Conservation (phyloP, 176 grass and related monocot genomes). For the Pontederia crassipes region DNA sequence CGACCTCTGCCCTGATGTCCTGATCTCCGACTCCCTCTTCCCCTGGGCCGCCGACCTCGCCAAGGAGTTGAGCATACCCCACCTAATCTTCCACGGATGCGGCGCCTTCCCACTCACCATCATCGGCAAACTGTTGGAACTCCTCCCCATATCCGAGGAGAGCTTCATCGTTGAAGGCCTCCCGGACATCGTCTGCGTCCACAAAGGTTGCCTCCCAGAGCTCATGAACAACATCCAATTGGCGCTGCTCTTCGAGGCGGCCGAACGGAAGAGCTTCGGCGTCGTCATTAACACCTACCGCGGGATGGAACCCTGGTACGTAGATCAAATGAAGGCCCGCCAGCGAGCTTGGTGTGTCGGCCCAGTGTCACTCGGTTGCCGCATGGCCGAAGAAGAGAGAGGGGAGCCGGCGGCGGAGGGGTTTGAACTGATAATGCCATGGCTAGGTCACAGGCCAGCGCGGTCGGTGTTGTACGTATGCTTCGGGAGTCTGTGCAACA, state of each 20-base stretch:
- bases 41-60: constrained; percentile 27
- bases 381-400: neutral
- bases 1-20: constrained; percentile 3
- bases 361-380: neutral
- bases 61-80: constrained; percentile 16
- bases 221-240: constrained; percentile 6
- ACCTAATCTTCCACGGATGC: neutral
- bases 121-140: neutral
- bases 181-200: neutral
- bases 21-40: constrained; percentile 36
- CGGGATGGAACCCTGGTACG: neutral
- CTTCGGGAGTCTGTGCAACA: neutral
- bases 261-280: constrained; percentile 21
- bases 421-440: neutral
- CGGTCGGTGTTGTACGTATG: neutral
- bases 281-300: neutral
- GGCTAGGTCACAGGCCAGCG: neutral
- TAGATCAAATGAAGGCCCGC: neutral
- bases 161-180: neutral
- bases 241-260: neutral
- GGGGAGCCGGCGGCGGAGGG: neutral
- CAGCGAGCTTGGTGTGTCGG: neutral
- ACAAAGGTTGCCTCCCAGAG: neutral
- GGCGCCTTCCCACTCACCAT: neutral
- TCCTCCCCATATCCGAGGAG: neutral